Base-by-base conservation (phyloP, 257 asterid species). In the Plectranthus barbatus region DNA sequence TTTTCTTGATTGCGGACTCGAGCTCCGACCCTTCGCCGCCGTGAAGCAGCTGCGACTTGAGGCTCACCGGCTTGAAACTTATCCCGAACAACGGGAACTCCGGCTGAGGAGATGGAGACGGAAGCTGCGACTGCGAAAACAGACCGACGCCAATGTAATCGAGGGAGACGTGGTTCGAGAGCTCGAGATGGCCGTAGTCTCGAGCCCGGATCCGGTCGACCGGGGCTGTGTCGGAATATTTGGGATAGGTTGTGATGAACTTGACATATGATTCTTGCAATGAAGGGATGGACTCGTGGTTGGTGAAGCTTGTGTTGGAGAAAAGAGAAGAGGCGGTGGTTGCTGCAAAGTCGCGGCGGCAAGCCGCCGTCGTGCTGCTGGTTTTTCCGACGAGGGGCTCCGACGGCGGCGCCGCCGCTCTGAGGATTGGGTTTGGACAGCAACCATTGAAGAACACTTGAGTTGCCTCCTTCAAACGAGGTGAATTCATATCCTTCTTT, bases 111-210 rank as follows among this genome's bases (percentile, higher is more conserved):
- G 86, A 72, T 8, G 77, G 26, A 1, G 84, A 56, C 36, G 75
- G 63, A 7, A 72, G 69, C 74, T 91, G 94, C 19, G 84, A 75
- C 59, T 83, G 86, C 9, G 96, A 86, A 55, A 89, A 86, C n/a
- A 92, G 86, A 18, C 99, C 97, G 11, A 92, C 79, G 0, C 97
- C 99, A 18, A 83, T 83, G 66, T 89, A 92, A 67, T 92, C 97
- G 9, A 92, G 88, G 60, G 90, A 86, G 4, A 92, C 85, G 19
- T 82, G 92, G 68, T 77, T 72, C 36, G 93, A 79, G 19, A 70
- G 67, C 1, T 83, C 62, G 48, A 92, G 95, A 45, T 89, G 85
- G 42, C 60, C n/a, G 33, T 84, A 92, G 24, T 92, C 96, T 23
- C 72, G 86, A 29, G 86, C 83, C 53, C 99, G 86, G 60, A 92